Evolutionary conservation across 192 early-diverging fungal genomes (phyloP).

Genomic region (Funneliformis geosporum): DNA sequence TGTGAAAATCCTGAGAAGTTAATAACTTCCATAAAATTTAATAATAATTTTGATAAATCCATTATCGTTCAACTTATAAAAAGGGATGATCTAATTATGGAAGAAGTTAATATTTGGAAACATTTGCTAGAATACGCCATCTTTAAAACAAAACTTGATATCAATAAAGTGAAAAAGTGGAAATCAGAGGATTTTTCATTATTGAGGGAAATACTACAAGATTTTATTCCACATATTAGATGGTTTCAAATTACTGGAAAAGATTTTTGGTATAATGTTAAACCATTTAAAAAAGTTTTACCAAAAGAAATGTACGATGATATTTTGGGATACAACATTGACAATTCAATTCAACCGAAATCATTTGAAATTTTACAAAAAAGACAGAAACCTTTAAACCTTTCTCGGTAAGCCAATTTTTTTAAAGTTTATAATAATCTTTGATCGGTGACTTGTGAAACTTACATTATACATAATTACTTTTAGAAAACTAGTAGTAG

Average conservation of each 20-base stretch:
- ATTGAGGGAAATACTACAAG: background rate
- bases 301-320: background rate
- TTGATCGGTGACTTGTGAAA: too few relatives aligned
- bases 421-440: too few relatives aligned
- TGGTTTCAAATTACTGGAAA: slow-evolving; percentile 3
- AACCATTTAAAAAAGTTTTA: background rate
- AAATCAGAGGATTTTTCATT: background rate
- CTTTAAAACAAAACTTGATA: background rate
- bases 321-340: background rate
- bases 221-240: slow-evolving; percentile 1
- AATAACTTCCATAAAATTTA: background rate
- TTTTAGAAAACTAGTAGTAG: too few relatives aligned
- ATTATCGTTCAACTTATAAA: background rate
- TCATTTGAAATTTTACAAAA: background rate
- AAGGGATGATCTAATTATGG: background rate
- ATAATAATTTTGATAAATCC: background rate
- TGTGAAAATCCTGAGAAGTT: background rate
- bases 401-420: too few relatives aligned
- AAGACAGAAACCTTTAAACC: too few relatives aligned
- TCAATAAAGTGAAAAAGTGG: background rate
- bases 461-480: too few relatives aligned
- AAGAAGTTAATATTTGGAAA: background rate
- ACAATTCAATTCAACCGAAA: background rate
- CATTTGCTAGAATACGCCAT: background rate
- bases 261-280: slow-evolving; percentile 3